phyloP scores from a whole-genome alignment of 371 early-diverging fungal species.

The Actinomortierella wolfii region DNA sequence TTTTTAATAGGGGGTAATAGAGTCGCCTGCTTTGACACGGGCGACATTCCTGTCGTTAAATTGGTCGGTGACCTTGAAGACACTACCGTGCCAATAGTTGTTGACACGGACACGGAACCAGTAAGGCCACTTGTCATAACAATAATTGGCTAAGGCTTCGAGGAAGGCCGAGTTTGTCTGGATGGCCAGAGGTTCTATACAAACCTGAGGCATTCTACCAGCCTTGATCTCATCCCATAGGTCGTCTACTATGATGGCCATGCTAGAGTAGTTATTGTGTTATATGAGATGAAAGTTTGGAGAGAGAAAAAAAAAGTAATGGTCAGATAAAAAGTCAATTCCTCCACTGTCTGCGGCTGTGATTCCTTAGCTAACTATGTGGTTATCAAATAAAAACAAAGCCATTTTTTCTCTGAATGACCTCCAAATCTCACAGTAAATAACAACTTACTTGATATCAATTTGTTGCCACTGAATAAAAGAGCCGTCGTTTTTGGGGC shows the following conservation, averaged over 20 bases:
- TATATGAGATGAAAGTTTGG: too few relatives aligned
- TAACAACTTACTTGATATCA: conserved; percentile 39
- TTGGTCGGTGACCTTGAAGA: conserved; percentile 19
- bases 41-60: conserved; percentile 43
- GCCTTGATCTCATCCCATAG: conserved; percentile 18
- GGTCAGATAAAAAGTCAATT: background rate
- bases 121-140: conserved; percentile 33
- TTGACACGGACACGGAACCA: conserved; percentile 46
- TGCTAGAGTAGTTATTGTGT: conserved; percentile 8
- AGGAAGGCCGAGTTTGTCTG: conserved; percentile 24
- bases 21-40: conserved; percentile 28
- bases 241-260: conserved; percentile 19
- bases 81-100: conserved; percentile 37
- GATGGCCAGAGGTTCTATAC: conserved; percentile 28
- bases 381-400: too few relatives aligned
- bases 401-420: too few relatives aligned
- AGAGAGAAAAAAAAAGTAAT: background rate
- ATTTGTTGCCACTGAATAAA: conserved; percentile 41
- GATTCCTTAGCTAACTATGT: too few relatives aligned
- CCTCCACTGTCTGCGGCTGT: too few relatives aligned
- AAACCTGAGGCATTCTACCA: conserved; percentile 28
- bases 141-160: conserved; percentile 19
- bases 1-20: conserved; percentile 34
- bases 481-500: conserved; percentile 27
- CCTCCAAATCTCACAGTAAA: background rate